Evolutionary conservation across 2,329 filamentous ascomycete species (phyloP).

Genomic region (Atkinsonella hypoxylon): DNA sequence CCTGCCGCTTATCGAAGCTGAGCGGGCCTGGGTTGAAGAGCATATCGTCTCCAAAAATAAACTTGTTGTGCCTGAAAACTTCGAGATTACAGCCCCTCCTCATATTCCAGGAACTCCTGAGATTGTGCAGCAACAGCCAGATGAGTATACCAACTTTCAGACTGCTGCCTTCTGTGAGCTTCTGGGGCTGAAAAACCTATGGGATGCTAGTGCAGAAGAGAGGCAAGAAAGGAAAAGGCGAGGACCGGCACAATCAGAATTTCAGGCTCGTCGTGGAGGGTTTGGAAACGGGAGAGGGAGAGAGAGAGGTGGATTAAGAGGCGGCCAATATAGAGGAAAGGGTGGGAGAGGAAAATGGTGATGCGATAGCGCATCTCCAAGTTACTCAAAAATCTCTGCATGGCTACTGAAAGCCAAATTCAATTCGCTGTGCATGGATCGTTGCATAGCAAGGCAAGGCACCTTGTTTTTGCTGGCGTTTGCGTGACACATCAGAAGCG

Average conservation of each 20-base stretch:
- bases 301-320: constrained; percentile 19
- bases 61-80: constrained; percentile 66
- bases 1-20: constrained; percentile 50
- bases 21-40: constrained; percentile 70
- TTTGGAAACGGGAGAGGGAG: constrained; percentile 24
- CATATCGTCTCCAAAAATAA: constrained; percentile 52
- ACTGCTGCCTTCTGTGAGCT: constrained; percentile 72
- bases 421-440: no score
- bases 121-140: constrained; percentile 49
- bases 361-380: not conserved
- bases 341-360: constrained; percentile 7
- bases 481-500: no score
- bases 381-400: no score
- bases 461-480: no score
- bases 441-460: no score
- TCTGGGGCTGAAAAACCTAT: constrained; percentile 65
- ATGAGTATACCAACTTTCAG: constrained; percentile 80
- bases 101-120: constrained; percentile 48
- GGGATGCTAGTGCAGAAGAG: constrained; percentile 61
- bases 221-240: constrained; percentile 42
- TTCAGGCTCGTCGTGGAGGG: constrained; percentile 22
- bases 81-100: constrained; percentile 61
- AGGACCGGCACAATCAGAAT: constrained; percentile 39
- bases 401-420: no score
- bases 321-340: constrained; percentile 7